These are phyloP conservation scores for Hypoxylon sp. DNA, from an alignment of 2,329 filamentous ascomycete genomes.

Conservation along the genomic window DNA sequence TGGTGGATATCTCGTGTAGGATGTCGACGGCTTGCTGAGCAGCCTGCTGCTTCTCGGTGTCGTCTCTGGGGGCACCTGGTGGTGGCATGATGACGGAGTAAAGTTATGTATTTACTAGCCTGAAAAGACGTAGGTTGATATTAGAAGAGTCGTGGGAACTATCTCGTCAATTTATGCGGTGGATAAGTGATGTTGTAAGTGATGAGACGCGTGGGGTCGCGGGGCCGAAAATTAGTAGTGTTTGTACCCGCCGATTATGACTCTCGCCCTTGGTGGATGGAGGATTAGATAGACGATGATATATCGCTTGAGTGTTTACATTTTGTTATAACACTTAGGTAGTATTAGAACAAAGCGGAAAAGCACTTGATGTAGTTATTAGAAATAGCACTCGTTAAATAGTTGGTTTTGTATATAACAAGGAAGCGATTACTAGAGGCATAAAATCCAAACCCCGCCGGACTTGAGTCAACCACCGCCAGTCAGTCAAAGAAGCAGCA, in stretches of 20 bases:
- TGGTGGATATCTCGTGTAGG: conserved; percentile 83
- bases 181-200: conserved; percentile 16
- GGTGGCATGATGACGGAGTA: conserved; percentile 32
- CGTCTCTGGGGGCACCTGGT: conserved; percentile 52
- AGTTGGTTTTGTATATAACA: neutral
- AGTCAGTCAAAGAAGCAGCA: conserved; percentile 4
- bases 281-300: no score
- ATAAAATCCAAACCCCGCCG: neutral
- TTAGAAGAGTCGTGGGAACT: no score
- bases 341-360: no score
- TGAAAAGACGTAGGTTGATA: neutral
- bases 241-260: no score
- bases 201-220: conserved; percentile 29
- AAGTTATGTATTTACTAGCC: neutral
- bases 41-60: conserved; percentile 73
- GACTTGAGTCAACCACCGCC: neutral
- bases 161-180: conserved; percentile 1
- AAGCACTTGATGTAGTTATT: no score
- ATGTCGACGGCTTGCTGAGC: conserved; percentile 86
- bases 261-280: no score
- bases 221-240: conserved; percentile 10
- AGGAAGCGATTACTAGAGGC: neutral
- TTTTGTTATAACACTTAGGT: no score
- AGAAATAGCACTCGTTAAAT: no score
- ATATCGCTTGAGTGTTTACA: no score